Evolutionary conservation across 441 rosid species (phyloP), one percentile per base, ranked within the genome.

Genomic region (Adansonia madagascariensis): DNA sequence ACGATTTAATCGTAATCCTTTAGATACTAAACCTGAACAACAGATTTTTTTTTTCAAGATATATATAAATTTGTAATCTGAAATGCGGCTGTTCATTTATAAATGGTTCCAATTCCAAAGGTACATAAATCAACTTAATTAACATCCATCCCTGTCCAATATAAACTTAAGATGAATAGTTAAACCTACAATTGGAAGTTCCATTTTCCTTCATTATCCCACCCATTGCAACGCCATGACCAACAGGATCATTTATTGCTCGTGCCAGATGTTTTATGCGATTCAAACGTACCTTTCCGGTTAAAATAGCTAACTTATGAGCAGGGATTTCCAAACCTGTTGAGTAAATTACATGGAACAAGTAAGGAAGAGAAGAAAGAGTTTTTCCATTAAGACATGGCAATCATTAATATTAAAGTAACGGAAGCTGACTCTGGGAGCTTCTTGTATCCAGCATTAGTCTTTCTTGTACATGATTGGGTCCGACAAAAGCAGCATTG

Each of bases 211-310:
- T 77, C 75, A 65, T 69, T 11, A 79, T 57, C 59, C 77, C 78
- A 71, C 84, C 84, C 20, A 81, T 76, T 7, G 79, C 53, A 71
- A 47, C 74, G 55, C 46, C 78, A 41, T 79, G 73, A 39, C 63
- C 44, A 46, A 80, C 71, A 55, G 85, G 82, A 80, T 77, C 80
- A 79, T 84, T 80, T 20, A 87, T 56, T 65, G 89, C 86, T 75
- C 99, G 88, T 1, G 99, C 99, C 63, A 93, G 79, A 86, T 88
- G 92, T 76, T 92, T 95, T 77, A 95, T 46, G 44, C 87, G 97
- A 79, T 78, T 95, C 60, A 95, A 80, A 7, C 98, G 87, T 66
- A 91, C 77, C 73, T 89, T 84, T 52, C 84, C 86, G 1, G 90
- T 88, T 46, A 90, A 76, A 46, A 76, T 85, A 66, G 90, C 85